Conservation (phyloP, 108 stramenopile genomes). For the Parmales sp. region DNA sequence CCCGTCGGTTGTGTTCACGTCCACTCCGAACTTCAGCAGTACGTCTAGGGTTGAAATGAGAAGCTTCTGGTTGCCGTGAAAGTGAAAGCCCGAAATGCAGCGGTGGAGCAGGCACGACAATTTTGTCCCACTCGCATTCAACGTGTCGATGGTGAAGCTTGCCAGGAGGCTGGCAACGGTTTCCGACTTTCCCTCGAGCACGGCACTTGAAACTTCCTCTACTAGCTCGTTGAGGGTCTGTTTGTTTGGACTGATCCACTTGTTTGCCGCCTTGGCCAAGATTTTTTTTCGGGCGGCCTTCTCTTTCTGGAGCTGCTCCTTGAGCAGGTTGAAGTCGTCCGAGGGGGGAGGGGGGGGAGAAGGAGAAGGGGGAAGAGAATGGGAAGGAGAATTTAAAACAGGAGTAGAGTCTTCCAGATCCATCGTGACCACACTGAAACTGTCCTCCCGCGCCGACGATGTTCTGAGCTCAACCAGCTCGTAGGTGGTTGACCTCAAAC, state of each 20-base stretch:
- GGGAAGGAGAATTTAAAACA: too few species aligned
- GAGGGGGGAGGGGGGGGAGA: too few species aligned
- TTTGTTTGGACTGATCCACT: constrained; percentile 3
- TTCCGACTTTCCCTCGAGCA: background rate
- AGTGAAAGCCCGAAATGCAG: constrained; percentile 19
- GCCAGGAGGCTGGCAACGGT: background rate
- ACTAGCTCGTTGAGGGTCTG: background rate
- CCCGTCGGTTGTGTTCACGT: constrained; percentile 16
- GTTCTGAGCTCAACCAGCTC: too few species aligned
- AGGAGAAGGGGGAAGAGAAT: too few species aligned
- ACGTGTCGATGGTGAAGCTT: background rate
- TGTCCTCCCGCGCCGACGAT: too few species aligned
- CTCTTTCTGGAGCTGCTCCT: background rate
- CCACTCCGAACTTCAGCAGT: constrained; percentile 8
- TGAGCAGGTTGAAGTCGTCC: background rate
- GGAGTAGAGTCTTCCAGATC: too few species aligned
- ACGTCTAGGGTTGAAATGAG: constrained; percentile 10
- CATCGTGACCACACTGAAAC: too few species aligned
- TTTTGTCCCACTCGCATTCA: too few species aligned
- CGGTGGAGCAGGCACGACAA: constrained; percentile 22
- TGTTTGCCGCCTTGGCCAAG: constrained; percentile 7
- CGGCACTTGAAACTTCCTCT: background rate
- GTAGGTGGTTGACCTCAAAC: too few species aligned
- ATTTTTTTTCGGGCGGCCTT: constrained; percentile 2
- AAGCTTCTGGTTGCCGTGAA: constrained; percentile 17